Evolutionary conservation across 352 stramenopile genomes (phyloP), one percentile per base, ranked within the genome.

Genomic region (Blastocystis sp.): DNA sequence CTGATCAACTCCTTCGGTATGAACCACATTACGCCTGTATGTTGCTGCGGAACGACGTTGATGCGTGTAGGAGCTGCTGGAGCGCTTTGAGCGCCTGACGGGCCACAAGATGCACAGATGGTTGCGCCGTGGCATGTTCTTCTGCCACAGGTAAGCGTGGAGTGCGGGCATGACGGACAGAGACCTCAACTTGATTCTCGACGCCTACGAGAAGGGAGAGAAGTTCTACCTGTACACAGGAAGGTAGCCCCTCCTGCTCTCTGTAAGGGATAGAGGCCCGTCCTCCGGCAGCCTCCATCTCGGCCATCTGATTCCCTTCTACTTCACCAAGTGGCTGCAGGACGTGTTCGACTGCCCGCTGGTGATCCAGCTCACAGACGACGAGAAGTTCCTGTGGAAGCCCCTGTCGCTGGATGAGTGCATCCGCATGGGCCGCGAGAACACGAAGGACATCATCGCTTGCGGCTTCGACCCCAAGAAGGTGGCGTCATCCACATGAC

Each of bases 341-440:
- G 95, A 97, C 88, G 97, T 97, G 64, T 99, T 99, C 89, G 92
- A 98, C 77, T 96, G 98, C 90, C 97, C 97, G 14, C 92, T 99
- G 71, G 97, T 99, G 87, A 98, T 99, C 91, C 97, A 99, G 92
- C 95, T 99, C 76, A 99, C 97, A 3, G 97, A 99, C 90, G 97
- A 99, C 91, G 97, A 99, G 90, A 99, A 99, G 92, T 99, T 99
- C 89, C 90, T 99, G 10, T 99, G 98, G 92, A 99, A 99, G 81
- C 90, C 92, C 10, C 82, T 93, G 65, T 94, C 94, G 87, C 87
- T 97, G 48, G 90, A 95, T 66, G 88, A 95, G 48, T 89, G 80
- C 87, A 92, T 95, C 68, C 89, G 93, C 43, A 95, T 99, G 90
- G 98, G 96, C 70, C 95, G 95, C 87, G 96, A 99, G 91, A 99